Evolutionary conservation across 306 rosid species (phyloP).

Genomic region (Rubus parviflorus): DNA sequence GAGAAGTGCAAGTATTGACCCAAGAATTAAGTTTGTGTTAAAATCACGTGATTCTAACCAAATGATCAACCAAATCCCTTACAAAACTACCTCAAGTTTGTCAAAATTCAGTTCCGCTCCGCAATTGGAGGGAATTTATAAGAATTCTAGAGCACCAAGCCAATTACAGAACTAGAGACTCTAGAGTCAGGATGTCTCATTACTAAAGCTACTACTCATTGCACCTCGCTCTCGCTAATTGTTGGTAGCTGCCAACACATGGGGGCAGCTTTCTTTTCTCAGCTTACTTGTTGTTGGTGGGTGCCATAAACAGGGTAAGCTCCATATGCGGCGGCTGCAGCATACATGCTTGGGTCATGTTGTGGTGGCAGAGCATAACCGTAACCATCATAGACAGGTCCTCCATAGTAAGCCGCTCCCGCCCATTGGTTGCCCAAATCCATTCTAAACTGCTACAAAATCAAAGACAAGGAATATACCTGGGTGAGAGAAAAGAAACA

Average conservation of each 20-base stretch:
- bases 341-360: conserved; percentile 80
- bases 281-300: conserved; percentile 96
- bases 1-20: conserved; percentile 1
- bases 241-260: conserved; percentile 6
- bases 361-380: conserved; percentile 79
- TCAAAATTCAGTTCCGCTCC: conserved; percentile 93
- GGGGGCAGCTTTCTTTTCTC: conserved; percentile 20
- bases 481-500: conserved; percentile 19
- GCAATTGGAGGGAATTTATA: conserved; percentile 63
- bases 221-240: conserved; percentile 19
- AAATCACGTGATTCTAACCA: conserved; percentile 44
- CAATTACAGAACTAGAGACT: conserved; percentile 43
- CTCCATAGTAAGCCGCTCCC: conserved; percentile 71
- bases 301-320: conserved; percentile 81
- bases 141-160: conserved; percentile 47
- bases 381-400: conserved; percentile 77
- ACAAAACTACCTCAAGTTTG: conserved; percentile 47
- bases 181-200: conserved; percentile 30
- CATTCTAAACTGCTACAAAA: conserved; percentile 55
- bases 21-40: conserved; percentile 32
- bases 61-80: conserved; percentile 62
- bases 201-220: conserved; percentile 27
- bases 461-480: conserved; percentile 22
- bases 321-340: conserved; percentile 68
- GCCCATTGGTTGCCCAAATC: conserved; percentile 74